These are phyloP conservation scores for Pseudogymnoascus sp. DNA, from an alignment of 2,329 filamentous ascomycete genomes.

Conservation along the genomic window DNA sequence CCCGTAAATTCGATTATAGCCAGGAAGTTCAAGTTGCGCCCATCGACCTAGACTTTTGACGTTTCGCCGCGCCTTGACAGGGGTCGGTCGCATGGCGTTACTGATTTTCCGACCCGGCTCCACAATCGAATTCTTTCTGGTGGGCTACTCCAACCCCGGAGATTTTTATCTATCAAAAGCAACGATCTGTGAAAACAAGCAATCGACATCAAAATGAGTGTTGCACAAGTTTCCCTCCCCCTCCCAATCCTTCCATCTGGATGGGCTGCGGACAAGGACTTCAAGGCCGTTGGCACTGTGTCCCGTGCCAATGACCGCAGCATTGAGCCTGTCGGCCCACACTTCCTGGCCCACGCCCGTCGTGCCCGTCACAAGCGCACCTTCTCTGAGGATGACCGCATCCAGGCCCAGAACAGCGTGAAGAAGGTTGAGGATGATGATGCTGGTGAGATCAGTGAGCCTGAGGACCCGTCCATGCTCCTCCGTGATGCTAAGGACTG, in stretches of 20 bases:
- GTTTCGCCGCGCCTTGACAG: neutral
- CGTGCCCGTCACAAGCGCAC: conserved; percentile 94
- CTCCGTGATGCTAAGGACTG: conserved; percentile 96
- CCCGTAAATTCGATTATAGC: neutral
- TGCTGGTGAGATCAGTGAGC: conserved; percentile 83
- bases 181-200: neutral
- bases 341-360: conserved; percentile 95
- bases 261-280: conserved; percentile 86
- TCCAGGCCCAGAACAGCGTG: conserved; percentile 88
- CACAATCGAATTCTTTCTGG: conserved; percentile 9
- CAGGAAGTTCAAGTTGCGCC: neutral
- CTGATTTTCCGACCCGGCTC: conserved; percentile 4
- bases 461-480: conserved; percentile 88
- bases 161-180: conserved; percentile 10
- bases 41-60: neutral
- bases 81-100: conserved; percentile 1
- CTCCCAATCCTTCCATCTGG: conserved; percentile 71
- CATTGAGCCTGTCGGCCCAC: conserved; percentile 91
- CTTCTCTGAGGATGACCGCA: conserved; percentile 96
- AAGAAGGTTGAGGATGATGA: conserved; percentile 95
- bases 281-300: conserved; percentile 75
- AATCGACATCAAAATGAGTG: conserved; percentile 12
- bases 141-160: neutral
- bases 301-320: conserved; percentile 75
- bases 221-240: conserved; percentile 45